These are phyloP conservation scores for Yamadazyma diddensiae DNA, from an alignment of 1,139 yeast genomes.

Conservation along the genomic window DNA sequence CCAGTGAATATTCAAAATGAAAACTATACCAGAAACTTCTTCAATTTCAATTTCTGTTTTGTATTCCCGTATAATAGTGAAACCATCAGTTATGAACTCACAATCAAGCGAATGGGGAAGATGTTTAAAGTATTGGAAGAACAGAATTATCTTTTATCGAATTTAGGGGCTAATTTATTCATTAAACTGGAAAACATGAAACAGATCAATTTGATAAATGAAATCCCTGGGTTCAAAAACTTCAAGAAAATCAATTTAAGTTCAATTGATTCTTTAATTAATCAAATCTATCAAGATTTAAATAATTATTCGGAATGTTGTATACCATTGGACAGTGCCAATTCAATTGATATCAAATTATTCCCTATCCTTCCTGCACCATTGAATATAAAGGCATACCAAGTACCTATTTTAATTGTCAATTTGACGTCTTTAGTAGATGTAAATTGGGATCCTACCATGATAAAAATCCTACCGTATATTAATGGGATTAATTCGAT, in stretches of 20 bases:
- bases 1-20: slow-evolving; percentile 80
- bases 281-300: slow-evolving; percentile 87
- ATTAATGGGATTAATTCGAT: slow-evolving; percentile 89
- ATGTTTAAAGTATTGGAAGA: slow-evolving; percentile 92
- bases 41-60: slow-evolving; percentile 89
- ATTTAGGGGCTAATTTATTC: slow-evolving; percentile 36
- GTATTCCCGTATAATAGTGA: slow-evolving; percentile 84
- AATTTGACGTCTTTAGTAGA: slow-evolving; percentile 69
- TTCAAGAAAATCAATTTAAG: slow-evolving; percentile 46
- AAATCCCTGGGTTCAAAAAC: slow-evolving; percentile 39
- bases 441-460: slow-evolving; percentile 96
- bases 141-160: slow-evolving; percentile 75
- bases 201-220: slow-evolving; percentile 13
- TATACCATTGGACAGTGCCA: slow-evolving; percentile 87
- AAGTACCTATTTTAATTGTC: slow-evolving; percentile 88
- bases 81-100: slow-evolving; percentile 81
- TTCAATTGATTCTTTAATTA: slow-evolving; percentile 75
- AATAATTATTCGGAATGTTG: slow-evolving; percentile 95
- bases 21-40: slow-evolving; percentile 83
- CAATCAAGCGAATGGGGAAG: slow-evolving; percentile 77
- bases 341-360: slow-evolving; percentile 86
- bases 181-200: slow-evolving; percentile 25
- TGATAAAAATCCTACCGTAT: slow-evolving; percentile 80
- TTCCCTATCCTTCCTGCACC: slow-evolving; percentile 89
- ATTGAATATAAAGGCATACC: slow-evolving; percentile 64